Evolutionary conservation across 2,329 filamentous ascomycete genomes (phyloP), one percentile per base, ranked within the genome.

Genomic region (Cladosporium sp.): DNA sequence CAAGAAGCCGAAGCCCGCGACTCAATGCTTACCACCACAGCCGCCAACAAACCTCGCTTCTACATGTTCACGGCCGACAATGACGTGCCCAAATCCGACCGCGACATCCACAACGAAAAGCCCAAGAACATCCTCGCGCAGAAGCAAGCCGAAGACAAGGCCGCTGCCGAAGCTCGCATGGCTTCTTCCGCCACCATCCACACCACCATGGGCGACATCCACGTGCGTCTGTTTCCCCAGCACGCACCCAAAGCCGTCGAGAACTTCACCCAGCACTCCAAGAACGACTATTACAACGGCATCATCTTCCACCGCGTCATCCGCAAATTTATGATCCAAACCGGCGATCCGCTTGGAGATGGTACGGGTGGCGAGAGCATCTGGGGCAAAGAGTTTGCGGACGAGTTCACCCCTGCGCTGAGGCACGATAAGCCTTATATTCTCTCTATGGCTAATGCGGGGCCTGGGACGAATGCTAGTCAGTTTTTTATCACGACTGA

Each of bases 401-500:
- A 99, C 70, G 94, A 99, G 73, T 96, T 99, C 67, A 92, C 89
- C 66, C 66, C 68, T 0, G 88, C 85, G 17, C 76, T 99, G 62
- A 90, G 88, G 73, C 94, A 99, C 70, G 94, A 99, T 77, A 96
- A 94, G 76, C 89, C 94, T 1, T 99, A 96, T 73, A 97, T 92
- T 0, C 81, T 97, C 59, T 95, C 90, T 72, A 99, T 99, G 94
- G 94, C 94, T 12, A 99, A 99, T 73, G 93, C 94, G 0, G 94
- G 94, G 0, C 91, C 92, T 0, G 92, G 93, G 68, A 97, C 92
- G 37, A 99, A 99, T 72, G 94, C 89, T 14, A 94, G 89, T 69
- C 94, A 99, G 73, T 99, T 99, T 73, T 99, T 99, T 69, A 96
- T 99, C 65, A 99, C 94, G 0, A 97, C 93, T 0, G 95, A 97